Percentiles rank a stretch among this genome's conserved stretches.
These are phyloP conservation scores for Aspergillus transmontanensis DNA, from an alignment of 2,329 filamentous ascomycete genomes.

Conservation along the genomic window DNA sequence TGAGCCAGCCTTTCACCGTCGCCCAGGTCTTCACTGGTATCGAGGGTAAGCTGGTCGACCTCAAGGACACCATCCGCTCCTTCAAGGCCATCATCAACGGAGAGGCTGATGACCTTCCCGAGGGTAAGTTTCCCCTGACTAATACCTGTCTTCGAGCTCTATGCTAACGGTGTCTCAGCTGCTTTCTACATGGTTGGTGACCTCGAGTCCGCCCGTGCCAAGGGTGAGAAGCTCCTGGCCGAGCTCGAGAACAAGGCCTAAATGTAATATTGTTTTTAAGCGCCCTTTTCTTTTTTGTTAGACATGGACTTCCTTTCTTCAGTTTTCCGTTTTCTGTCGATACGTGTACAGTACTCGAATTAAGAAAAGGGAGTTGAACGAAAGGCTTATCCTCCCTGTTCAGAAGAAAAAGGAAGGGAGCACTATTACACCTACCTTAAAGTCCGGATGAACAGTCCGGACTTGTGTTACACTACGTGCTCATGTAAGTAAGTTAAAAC, in stretches of 20 bases:
- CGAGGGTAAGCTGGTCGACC: conserved; percentile 93
- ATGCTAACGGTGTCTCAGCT: conserved; percentile 44
- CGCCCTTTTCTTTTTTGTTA: conserved; percentile 37
- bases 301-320: conserved; percentile 36
- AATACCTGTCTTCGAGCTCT: neutral
- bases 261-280: conserved; percentile 47
- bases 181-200: conserved; percentile 98
- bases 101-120: conserved; percentile 93
- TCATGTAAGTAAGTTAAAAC: conserved; percentile 45
- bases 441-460: conserved; percentile 27
- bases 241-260: conserved; percentile 71
- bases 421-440: conserved; percentile 23
- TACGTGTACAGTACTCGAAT: conserved; percentile 46
- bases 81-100: conserved; percentile 97
- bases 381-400: conserved; percentile 19
- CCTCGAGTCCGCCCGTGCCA: conserved; percentile 85
- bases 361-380: conserved; percentile 37
- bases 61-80: conserved; percentile 96
- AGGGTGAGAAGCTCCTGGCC: conserved; percentile 99
- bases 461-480: conserved; percentile 44
- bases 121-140: conserved; percentile 61
- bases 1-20: conserved; percentile 97
- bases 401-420: conserved; percentile 21
- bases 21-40: conserved; percentile 74
- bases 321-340: conserved; percentile 39